Conservation (phyloP, 164 flowering plant species). For the Aristolochia fimbriata region DNA sequence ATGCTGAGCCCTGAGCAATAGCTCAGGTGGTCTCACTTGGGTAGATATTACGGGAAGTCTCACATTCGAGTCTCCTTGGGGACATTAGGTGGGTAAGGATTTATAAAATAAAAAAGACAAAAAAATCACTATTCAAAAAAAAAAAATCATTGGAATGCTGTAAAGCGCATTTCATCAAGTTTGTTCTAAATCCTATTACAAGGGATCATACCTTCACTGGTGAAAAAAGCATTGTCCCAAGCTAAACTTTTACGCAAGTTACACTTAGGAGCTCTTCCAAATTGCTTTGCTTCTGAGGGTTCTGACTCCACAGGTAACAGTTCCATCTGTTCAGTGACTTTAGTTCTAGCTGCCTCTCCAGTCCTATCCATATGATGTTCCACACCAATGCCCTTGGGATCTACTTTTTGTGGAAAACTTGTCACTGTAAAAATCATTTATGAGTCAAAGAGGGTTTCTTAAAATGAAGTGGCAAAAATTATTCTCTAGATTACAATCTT, state of each 20-base stretch:
- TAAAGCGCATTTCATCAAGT: not conserved
- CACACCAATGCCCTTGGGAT: not conserved
- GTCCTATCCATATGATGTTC: not conserved
- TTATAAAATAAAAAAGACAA: too few species aligned
- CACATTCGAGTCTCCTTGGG: too few species aligned
- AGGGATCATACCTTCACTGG: slow-evolving; percentile 47
- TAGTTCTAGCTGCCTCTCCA: not conserved
- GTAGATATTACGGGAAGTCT: too few species aligned
- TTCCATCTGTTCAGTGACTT: slow-evolving; percentile 12
- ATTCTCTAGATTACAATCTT: too few species aligned
- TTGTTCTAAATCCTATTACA: not conserved
- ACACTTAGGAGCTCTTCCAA: slow-evolving; percentile 35
- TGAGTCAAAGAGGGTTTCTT: not conserved
- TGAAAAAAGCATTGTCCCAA: slow-evolving; percentile 95
- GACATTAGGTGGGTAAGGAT: too few species aligned
- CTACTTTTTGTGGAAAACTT: not conserved
- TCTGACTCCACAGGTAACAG: slow-evolving; percentile 20
- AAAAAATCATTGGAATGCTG: too few species aligned
- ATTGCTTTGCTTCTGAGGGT: slow-evolving; percentile 28
- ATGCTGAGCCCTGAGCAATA: too few species aligned
- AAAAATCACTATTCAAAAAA: too few species aligned
- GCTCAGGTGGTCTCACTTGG: too few species aligned
- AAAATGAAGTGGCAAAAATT: not conserved
- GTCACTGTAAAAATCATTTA: not conserved
- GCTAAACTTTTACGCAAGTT: slow-evolving; percentile 97